Percentiles rank a stretch among this genome's conserved stretches.
Conservation (phyloP, 1,139 yeast genomes). For the Blastobotrys buckinghamii region DNA sequence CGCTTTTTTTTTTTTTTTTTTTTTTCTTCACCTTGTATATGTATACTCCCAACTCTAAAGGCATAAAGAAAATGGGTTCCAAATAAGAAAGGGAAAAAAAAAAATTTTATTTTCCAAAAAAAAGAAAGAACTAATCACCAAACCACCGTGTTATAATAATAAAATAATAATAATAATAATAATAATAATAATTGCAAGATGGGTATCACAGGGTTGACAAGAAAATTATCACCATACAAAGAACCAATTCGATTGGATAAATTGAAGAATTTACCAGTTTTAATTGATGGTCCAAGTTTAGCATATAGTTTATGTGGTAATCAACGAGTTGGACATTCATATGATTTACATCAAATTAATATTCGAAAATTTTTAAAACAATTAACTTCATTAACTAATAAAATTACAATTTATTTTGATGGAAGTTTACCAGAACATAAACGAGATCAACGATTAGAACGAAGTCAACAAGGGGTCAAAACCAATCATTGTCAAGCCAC, state of each 20-base stretch:
- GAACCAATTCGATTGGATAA: background rate
- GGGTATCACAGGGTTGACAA: constrained; percentile 13
- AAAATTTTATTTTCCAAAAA: too few relatives aligned
- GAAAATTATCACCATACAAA: background rate
- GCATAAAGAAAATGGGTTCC: too few relatives aligned
- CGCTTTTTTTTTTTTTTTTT: too few relatives aligned
- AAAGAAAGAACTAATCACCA: too few relatives aligned
- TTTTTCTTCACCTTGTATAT: too few relatives aligned
- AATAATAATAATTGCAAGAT: too few relatives aligned
- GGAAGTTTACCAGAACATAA: constrained; percentile 12
- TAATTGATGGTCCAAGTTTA: constrained; percentile 17
- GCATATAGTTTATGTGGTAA: constrained; percentile 13
- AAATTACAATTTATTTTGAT: constrained; percentile 10
- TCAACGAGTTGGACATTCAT: background rate
- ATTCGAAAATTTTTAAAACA: background rate
- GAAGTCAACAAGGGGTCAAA: background rate
- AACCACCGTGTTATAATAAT: too few relatives aligned
- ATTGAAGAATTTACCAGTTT: constrained; percentile 6
- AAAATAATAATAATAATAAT: too few relatives aligned
- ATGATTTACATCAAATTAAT: background rate
- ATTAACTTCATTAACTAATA: background rate
- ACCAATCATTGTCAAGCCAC: background rate
- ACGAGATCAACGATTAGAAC: background rate
- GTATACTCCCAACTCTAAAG: too few relatives aligned
- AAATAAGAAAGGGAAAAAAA: too few relatives aligned